A percentile compares a stretch with the other conserved stretches of the same genome.
These are phyloP conservation scores for Picea mariana DNA, from an alignment of 83 land plant genomes.

Conservation along the genomic window DNA sequence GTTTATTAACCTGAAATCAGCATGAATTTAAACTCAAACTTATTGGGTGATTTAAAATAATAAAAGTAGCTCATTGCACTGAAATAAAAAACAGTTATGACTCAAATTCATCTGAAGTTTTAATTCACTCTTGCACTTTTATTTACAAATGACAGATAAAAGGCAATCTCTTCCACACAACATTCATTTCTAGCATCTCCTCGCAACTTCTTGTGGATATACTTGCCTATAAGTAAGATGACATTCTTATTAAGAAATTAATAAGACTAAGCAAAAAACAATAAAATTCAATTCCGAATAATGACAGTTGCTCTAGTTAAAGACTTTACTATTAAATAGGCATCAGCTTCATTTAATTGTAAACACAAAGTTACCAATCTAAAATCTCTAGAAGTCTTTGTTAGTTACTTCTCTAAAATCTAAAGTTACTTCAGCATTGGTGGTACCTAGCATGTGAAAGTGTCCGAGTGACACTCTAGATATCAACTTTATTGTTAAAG, in stretches of 20 bases:
- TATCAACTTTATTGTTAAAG: no score
- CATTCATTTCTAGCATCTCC: not conserved
- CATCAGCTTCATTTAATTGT: not conserved
- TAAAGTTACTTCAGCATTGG: no score
- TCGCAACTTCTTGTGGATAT: not conserved
- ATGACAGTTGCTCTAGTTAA: not conserved
- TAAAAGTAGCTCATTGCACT: not conserved
- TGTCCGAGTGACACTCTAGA: no score
- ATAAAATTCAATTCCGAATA: not conserved
- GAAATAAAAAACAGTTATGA: not conserved
- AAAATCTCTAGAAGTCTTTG: no score
- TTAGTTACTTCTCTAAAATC: no score
- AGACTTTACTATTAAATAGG: not conserved
- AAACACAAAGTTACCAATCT: no score
- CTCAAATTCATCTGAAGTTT: not conserved
- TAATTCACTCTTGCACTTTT: not conserved
- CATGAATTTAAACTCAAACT: not conserved
- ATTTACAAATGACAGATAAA: not conserved
- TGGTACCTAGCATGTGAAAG: no score
- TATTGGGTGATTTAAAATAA: not conserved
- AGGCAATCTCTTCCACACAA: not conserved
- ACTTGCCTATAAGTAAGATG: not conserved
- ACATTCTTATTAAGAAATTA: not conserved
- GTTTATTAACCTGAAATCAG: constrained; percentile 75
- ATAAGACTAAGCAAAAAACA: not conserved